Base-by-base conservation (phyloP, 129 eudicot species). In the Dittrichia graveolens region DNA sequence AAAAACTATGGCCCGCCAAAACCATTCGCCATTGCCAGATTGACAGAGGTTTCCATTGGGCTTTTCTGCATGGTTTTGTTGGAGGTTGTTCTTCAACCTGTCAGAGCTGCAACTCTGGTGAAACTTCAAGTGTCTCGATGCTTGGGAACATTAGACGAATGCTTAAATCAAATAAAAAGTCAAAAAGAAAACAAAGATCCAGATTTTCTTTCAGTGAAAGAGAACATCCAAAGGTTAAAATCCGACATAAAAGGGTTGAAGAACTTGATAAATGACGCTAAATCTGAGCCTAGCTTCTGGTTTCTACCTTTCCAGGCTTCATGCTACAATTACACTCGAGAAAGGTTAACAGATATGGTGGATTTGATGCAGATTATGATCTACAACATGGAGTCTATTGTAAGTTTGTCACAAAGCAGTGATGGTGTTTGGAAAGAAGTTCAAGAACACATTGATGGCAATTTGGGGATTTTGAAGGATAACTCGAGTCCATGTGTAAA, bases 11-110 rank as follows among this genome's bases (percentile, higher is more conserved):
- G 97, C 38, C 77, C 81, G 8, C 91, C 91, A 65, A 75, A 76
- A 45, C 83, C 84, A 55, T 91, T 88, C 76, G 97, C 92, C 5
- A 80, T 91, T 15, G 85, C 88, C 16, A 81, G 97, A 67, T 59
- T 91, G 45, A 77, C 96, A 4, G 97, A 88, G 76, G 97, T 83
- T 49, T 76, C 83, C 66, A 91, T 91, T 64, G 97, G 97, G 41
- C 75, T 91, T 14, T 73, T 80, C 5, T 83, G 86, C 56, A 82
- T 88, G 82, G 69, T 88, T 18, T 7, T 85, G 15, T 71, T 88
- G 61, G 96, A 91, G 44, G 61, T 91, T 55, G 40, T 83, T 54
- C 65, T 88, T 48, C 85, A 84, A 57, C 93, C 91, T 3, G 76
- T 73, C 4, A 75, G 92, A 77, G 83, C 96, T 24, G 68, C 89